Evolutionary conservation across 2,329 filamentous ascomycete genomes (phyloP), one percentile per base, ranked within the genome.

Genomic region (Calycina herbarum): DNA sequence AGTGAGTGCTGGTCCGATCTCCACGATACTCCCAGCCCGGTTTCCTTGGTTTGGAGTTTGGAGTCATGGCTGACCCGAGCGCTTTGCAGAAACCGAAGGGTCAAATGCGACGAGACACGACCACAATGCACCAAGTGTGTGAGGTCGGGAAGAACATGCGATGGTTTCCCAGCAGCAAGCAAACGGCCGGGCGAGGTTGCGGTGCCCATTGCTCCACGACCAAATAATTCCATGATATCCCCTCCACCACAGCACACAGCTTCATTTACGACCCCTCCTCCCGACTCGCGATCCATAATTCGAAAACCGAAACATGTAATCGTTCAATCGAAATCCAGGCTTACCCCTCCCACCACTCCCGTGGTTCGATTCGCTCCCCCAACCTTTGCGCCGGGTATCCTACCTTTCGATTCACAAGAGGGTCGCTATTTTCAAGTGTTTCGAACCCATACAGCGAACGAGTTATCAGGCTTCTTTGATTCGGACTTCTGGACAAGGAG

Each of bases 391-490:
- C 67, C 67, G 3, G 64, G 66, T 11, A 68, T 63, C 2, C 76
- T 86, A n/a, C 77, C 81, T 7, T 81, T 88, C 35, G 77, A 79
- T 62, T 77, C 80, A 5, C 78, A 80, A 59, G 86, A 90, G 67
- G 81, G 79, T 20, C 81, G 83, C 59, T 89, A 89, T 70, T 89
- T 89, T 71, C 82, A 86, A 64, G 77, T 89, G 13, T 89, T 90
- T 71, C 82, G 83, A 54, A 79, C 82, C 31, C 85, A 85, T 56
- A 89, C 88, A 0, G 85, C 87, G 1, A 83, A 78, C 58, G 86
- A 89, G 71, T 78, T 90, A 6, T 89, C 87, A 0, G 87, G 88
- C 13, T 90, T 87, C 73, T 90, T 90, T 67, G 85, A 89, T 72
- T 85, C 83, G 24, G 80, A 82, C 1, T 90, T 90, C 72, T 91